Evolutionary conservation across 2,329 filamentous ascomycete genomes (phyloP), one percentile per base, ranked within the genome.

Genomic region (Neocatenulostroma microsporum): DNA sequence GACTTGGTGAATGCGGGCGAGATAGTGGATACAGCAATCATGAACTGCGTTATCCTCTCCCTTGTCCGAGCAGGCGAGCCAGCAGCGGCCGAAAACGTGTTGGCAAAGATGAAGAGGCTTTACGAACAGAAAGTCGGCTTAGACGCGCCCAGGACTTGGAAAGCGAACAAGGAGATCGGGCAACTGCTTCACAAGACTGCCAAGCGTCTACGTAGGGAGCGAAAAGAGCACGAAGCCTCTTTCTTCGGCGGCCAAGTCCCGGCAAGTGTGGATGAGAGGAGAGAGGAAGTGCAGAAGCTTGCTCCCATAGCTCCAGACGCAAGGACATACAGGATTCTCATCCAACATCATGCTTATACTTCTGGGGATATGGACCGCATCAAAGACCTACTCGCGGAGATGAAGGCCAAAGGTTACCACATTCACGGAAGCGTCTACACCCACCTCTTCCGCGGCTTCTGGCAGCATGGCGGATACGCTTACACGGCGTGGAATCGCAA

Each of bases 1-100:
- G 78, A 87, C 15, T 82, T 94, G 61, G 82, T 96, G n/a, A 68
- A 82, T 24, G 74, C 79, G 0, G 86, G 87, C 21, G 85, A 96
- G 58, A 79, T 95, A 44, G 79, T 98, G 37, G 89, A 96, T 58
- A 88, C 84, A 0, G 71, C 82, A 3, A 82, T 87, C 11, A 70
- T 96, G 58, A 96, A 96, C 55, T 84, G 82, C 49, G 78, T 95
- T 51, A 84, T 96, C 44, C 72, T 78, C 0, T 80, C 86, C 2
- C 72, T 96, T 14, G 69, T 95, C 28, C 72, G 78, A 38, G 79
- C 81, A 11, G 81, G 82, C 26, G 88, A 98, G 54, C 74, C 81
- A 25, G 64, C 70, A 5, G 80, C 84, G 0, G 91, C 88, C 3
- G 79, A 89, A 49, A 73, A 82, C 41, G 76, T 94, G 9, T 95